Evolutionary conservation across 495 filamentous ascomycete species (phyloP).

Genomic region (Daldinia grandis): DNA sequence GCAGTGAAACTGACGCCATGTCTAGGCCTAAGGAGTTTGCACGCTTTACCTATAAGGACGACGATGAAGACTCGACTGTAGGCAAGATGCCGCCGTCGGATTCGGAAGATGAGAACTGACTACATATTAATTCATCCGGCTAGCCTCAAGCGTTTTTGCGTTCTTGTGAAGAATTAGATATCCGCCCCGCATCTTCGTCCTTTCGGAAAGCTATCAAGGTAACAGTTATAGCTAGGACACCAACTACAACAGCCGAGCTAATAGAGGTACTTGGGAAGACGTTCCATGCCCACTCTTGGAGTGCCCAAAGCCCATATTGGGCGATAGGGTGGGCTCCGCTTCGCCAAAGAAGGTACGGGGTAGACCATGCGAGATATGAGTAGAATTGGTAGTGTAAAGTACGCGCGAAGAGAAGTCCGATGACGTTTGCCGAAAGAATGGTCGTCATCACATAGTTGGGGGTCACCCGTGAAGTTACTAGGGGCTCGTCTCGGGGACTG

Average conservation of each 20-base stretch:
- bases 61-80: constrained; percentile 77
- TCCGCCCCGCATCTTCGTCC: constrained; percentile 31
- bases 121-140: constrained; percentile 12
- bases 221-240: constrained; percentile 71
- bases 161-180: constrained; percentile 28
- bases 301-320: constrained; percentile 76
- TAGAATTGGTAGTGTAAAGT: constrained; percentile 98
- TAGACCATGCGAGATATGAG: constrained; percentile 89
- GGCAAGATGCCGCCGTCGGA: constrained; percentile 85
- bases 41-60: constrained; percentile 64
- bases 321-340: constrained; percentile 76
- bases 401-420: constrained; percentile 90
- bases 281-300: constrained; percentile 98
- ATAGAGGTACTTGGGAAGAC: constrained; percentile 86
- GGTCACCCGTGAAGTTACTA: constrained; percentile 67
- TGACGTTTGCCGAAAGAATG: constrained; percentile 78
- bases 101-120: constrained; percentile 61
- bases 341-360: constrained; percentile 90
- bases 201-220: constrained; percentile 53
- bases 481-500: constrained; percentile 57
- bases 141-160: constrained; percentile 36
- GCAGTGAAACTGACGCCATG: constrained; percentile 34
- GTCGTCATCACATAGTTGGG: constrained; percentile 79
- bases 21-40: constrained; percentile 82
- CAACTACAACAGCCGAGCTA: constrained; percentile 82